Evolutionary conservation across 306 rosid species (phyloP).

Genomic region (Dicorynia guianensis): DNA sequence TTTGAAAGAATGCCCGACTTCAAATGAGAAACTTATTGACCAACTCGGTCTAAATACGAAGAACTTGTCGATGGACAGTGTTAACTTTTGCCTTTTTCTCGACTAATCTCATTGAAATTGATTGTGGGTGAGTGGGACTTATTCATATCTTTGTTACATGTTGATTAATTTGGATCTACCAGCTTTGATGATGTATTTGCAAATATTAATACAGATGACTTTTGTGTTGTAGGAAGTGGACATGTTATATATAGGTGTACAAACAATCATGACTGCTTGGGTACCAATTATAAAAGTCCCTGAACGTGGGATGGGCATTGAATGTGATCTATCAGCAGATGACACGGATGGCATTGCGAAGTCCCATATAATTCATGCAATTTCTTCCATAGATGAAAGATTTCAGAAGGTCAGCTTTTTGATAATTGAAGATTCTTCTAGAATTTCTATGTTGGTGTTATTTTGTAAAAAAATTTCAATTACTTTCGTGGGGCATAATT

Average conservation of each 20-base stretch:
- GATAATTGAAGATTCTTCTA: slow-evolving; percentile 43
- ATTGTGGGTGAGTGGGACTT: slow-evolving; percentile 20
- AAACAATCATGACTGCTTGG: slow-evolving; percentile 42
- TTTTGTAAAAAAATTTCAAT: not conserved
- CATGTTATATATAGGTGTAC: slow-evolving; percentile 48
- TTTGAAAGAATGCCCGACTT: not conserved
- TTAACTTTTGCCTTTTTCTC: not conserved
- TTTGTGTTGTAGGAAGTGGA: slow-evolving; percentile 44
- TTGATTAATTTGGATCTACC: slow-evolving; percentile 21
- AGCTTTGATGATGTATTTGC: not conserved
- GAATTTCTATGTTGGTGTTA: slow-evolving; percentile 10
- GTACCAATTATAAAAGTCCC: slow-evolving; percentile 59
- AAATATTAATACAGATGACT: slow-evolving; percentile 28
- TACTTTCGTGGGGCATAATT: slow-evolving; percentile 2
- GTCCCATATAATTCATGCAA: slow-evolving; percentile 48
- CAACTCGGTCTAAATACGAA: slow-evolving; percentile 22
- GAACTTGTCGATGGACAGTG: slow-evolving; percentile 7
- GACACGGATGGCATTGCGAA: slow-evolving; percentile 58
- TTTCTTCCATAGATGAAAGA: slow-evolving; percentile 57
- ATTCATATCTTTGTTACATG: slow-evolving; percentile 20
- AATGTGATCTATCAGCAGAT: slow-evolving; percentile 60
- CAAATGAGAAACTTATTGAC: not conserved
- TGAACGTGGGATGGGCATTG: slow-evolving; percentile 61
- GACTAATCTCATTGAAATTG: slow-evolving; percentile 33
- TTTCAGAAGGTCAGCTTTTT: slow-evolving; percentile 54